Evolutionary conservation across 1,284 basidiomycete genomes (phyloP), one percentile per base, ranked within the genome.

Genomic region (Ustilago sp.): DNA sequence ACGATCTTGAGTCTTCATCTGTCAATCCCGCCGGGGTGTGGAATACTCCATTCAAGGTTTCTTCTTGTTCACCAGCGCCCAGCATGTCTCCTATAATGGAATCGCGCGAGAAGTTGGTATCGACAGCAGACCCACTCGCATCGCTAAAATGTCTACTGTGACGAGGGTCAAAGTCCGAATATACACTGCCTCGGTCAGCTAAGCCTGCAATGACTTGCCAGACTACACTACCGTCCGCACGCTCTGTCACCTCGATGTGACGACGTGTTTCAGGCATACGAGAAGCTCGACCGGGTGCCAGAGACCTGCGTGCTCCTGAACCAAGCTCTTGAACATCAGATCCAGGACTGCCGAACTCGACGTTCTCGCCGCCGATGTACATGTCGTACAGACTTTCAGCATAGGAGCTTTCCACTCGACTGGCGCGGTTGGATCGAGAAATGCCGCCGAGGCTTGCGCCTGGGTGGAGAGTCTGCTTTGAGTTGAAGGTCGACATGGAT

Each of bases 161-260:
- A 0, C 72, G 48, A 50, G 65, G 50, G 8, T 63, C 53, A 35
- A 70, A 71, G n/a, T 77, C 74, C n/a, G 70, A 77, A 58, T 81
- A 80, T 6, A 73, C 56, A 58, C 80, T 81, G 7, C 59, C 62
- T 15, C 81, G 62, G 32, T 79, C 81, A 12, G 79, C 74, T 32
- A 83, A 54, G 0, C 81, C 81, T 1, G 81, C 81, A 45, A 83
- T 80, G 19, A 83, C 80, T 54, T 83, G 81, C 81, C 81, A 83
- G 5, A 83, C 79, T 8, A 83, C 77, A 39, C 74, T 78, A 1
- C 81, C 81, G 51, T 83, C 81, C 1, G 81, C 81, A 2, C 81
- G 66, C 52, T 83, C 80, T 8, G 81, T 83, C 15, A 83, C 80
- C 48, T 83, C 81, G 54, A 83, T 83, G 48, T 83, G 81, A 45